phyloP scores from a whole-genome alignment of 352 stramenopile species.

The Globisporangium orthogonon region DNA sequence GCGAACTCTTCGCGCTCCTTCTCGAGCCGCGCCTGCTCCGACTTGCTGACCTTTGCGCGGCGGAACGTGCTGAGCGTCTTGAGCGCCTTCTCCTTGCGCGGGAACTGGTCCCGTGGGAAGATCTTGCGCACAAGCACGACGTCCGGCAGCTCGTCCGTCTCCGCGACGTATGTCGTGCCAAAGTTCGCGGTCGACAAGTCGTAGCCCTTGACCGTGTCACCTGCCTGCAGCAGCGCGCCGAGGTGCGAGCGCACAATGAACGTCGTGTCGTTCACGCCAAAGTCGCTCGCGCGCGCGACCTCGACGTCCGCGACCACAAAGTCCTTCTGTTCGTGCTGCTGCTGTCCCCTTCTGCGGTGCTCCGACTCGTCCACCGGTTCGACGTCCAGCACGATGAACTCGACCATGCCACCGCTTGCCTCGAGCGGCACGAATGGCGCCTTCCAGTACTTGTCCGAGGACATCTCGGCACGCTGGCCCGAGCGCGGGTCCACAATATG shows the following conservation, averaged over 20 bases:
- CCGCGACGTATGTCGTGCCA: constrained; percentile 25
- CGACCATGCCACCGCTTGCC: constrained; percentile 48
- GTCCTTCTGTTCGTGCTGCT: constrained; percentile 12
- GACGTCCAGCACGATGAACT: constrained; percentile 70
- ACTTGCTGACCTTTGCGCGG: constrained; percentile 40
- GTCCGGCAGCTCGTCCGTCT: constrained; percentile 63
- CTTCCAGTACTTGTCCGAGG: constrained; percentile 70
- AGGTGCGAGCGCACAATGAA: constrained; percentile 64
- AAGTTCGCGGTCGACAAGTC: constrained; percentile 59
- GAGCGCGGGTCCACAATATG: constrained; percentile 61
- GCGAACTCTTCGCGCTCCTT: constrained; percentile 57
- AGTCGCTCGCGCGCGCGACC: constrained; percentile 59
- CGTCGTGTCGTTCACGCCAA: constrained; percentile 77
- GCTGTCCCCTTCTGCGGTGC: not conserved
- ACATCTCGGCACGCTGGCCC: constrained; percentile 43
- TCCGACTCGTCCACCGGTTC: constrained; percentile 28
- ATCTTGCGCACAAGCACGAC: constrained; percentile 74
- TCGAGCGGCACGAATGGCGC: constrained; percentile 50
- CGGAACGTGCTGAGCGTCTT: constrained; percentile 39
- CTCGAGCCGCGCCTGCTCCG: constrained; percentile 37
- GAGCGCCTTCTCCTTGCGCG: constrained; percentile 35
- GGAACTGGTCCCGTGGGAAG: constrained; percentile 32
- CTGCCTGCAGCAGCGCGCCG: constrained; percentile 41
- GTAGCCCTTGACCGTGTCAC: constrained; percentile 71
- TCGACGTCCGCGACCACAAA: constrained; percentile 62